A percentile compares a stretch with the other conserved stretches of the same genome.
Conservation (phyloP, 192 early-diverging fungal genomes). For the Umbelopsis sp. region DNA sequence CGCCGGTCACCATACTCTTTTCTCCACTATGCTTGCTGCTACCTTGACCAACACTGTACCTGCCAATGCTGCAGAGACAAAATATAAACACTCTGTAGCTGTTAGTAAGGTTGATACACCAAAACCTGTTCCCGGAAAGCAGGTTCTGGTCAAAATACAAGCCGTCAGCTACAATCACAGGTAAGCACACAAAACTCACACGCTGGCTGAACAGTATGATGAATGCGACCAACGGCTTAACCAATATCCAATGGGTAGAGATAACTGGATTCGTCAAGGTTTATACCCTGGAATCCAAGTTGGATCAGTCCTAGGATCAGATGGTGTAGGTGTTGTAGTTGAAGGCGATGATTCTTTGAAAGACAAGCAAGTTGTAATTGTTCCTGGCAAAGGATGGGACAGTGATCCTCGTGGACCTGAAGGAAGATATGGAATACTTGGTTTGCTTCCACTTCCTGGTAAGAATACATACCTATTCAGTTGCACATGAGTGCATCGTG, state of each 20-base stretch:
- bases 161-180: slow-evolving; percentile 10
- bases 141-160: slow-evolving; percentile 2
- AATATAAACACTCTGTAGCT: neutral
- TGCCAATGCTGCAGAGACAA: slow-evolving; percentile 6
- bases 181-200: neutral
- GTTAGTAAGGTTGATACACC: neutral
- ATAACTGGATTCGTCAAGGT: slow-evolving; percentile 34
- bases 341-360: slow-evolving; percentile 1
- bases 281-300: slow-evolving; percentile 28
- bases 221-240: neutral
- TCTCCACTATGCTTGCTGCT: neutral
- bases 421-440: slow-evolving; percentile 23
- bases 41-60: neutral
- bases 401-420: slow-evolving; percentile 25
- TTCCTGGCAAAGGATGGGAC: slow-evolving; percentile 20
- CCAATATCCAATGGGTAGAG: neutral
- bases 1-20: neutral
- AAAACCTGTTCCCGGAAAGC: neutral
- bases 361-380: slow-evolving; percentile 18
- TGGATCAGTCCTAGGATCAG: slow-evolving; percentile 30
- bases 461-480: neutral
- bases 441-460: slow-evolving; percentile 18
- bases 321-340: slow-evolving; percentile 29
- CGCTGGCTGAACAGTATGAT: neutral
- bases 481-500: neutral